Base-by-base conservation (phyloP, 257 asterid species). In the Datura wrightii region DNA sequence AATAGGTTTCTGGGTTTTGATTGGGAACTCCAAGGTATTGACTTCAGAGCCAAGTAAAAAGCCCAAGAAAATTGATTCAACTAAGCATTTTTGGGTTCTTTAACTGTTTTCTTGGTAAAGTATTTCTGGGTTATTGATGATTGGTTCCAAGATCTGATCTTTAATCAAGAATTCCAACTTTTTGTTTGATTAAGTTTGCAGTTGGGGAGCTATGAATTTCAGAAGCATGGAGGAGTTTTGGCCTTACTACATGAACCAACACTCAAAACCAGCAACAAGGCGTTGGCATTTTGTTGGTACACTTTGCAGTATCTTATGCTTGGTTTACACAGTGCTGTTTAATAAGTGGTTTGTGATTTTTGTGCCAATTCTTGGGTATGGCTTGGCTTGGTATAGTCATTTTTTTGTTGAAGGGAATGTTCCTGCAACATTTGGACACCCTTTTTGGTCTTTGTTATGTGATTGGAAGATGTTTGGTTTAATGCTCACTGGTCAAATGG, bases 211-310 rank as follows among this genome's bases (percentile, higher is more conserved):
- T 1, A 93, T 91, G 98, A 92, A 93, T 92, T 92, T 91, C 90
- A 91, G 97, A 86, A 97, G 88, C 90, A 88, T 97, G 98, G 99
- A 95, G 82, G 99, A 97, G 65, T 97, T 94, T 85, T 97, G 99
- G 99, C 93, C 94, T 52, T 91, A 94, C 37, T 97, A 97, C 88
- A 86, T 95, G 98, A 97, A 88, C 86, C 99, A 97, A 50, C 99
- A 97, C 91, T 84, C 98, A 2, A 97, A 94, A 78, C 83, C 92
- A 85, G 93, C 95, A 2, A 97, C 99, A 31, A 91, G 98, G 89
- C 92, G 98, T 24, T 97, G 99, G 99, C 99, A 97, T 79, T 97
- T 97, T 86, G 94, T 88, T n/a, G 99, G 97, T 10, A 97, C 99
- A 15, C 88, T 93, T 36, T 91, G 94, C 87, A 91, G 99, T 86